Evolutionary conservation across 192 early-diverging fungal genomes (phyloP), one percentile per base, ranked within the genome.

Genomic region (Fimicolochytrium jonesii): DNA sequence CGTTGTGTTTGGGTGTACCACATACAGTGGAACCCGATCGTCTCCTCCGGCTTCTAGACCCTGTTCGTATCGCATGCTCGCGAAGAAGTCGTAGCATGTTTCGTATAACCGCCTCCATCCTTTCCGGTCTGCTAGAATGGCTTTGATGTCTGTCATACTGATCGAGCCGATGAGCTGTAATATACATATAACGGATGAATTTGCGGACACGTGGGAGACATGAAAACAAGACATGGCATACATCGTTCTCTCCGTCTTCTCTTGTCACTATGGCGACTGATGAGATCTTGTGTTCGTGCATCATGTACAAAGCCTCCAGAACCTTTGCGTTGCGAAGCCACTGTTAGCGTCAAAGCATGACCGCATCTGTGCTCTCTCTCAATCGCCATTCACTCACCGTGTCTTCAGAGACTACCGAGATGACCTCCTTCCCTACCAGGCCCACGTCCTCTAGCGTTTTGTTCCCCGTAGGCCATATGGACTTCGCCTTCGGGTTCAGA

Each of bases 131-230:
- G 71, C 50, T 4, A 82, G 67, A 41, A 82, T 74, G 15, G 65
- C 67, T 41, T 80, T 79, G 48, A 82, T 74, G 56, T 82, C 80
- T 5, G 73, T 73, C 70, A 79, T 55, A 18, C 53, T 55, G 53
- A 55, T 37, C 15, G 53, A 55, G 17, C 53, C 53, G 18, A 55
- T 34, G 36, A 55, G 53, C 53, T 55, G 35, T 4, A 28, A 15
- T n/a, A 35, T 33, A 7, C 33, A 22, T 29, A 10, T 29, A 2
- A 33, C 9, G 33, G 31, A 4, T 35, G 4, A 23, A 28, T 29
- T 28, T 25, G 4, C 2, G 3, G 22, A 3, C 22, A 30, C 3
- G 2, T 23, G 15, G 15, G 3, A 50, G 15, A 30, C 5, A 26
- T 15, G 35, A 35, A 10, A 7, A 3, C n/a, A n/a, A n/a, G n/a